These are phyloP conservation scores for Ganoderma sinense DNA, from an alignment of 1,284 basidiomycete genomes.

Conservation along the genomic window DNA sequence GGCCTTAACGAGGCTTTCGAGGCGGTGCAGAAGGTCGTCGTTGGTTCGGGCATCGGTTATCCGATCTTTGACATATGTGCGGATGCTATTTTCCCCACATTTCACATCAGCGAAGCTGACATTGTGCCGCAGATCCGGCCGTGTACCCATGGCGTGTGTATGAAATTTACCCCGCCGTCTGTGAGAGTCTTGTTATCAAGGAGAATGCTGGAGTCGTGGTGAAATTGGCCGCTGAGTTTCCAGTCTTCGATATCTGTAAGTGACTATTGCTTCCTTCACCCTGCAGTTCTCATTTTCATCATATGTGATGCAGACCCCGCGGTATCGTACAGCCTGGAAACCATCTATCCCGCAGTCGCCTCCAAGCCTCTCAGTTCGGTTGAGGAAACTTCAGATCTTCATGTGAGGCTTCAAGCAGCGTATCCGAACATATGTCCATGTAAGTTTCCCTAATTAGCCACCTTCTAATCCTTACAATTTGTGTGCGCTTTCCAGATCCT, in stretches of 20 bases:
- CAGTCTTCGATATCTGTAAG: slow-evolving; percentile 31
- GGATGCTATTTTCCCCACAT: neutral
- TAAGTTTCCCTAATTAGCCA: slow-evolving; percentile 19
- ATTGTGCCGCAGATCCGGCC: slow-evolving; percentile 24
- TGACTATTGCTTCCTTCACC: neutral
- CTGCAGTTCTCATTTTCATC: no score
- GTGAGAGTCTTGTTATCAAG: neutral
- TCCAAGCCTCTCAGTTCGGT: neutral
- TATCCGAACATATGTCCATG: slow-evolving; percentile 35
- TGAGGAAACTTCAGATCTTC: slow-evolving; percentile 3
- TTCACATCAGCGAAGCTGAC: neutral
- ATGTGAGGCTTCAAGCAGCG: slow-evolving; percentile 18
- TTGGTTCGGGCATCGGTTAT: slow-evolving; percentile 26
- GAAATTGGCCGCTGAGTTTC: slow-evolving; percentile 19
- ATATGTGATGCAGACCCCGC: slow-evolving; percentile 22
- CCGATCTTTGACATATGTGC: slow-evolving; percentile 35
- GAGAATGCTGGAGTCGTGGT: slow-evolving; percentile 6
- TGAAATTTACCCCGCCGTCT: slow-evolving; percentile 28
- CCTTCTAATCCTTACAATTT: neutral
- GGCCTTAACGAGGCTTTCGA: neutral
- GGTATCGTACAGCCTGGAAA: slow-evolving; percentile 29
- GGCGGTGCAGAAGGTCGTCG: slow-evolving; percentile 2
- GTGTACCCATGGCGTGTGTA: slow-evolving; percentile 31
- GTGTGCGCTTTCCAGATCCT: slow-evolving; percentile 26
- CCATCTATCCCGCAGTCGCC: slow-evolving; percentile 26